phyloP scores from a whole-genome alignment of 257 asterid species.

The Solanum corneliomulleri region DNA sequence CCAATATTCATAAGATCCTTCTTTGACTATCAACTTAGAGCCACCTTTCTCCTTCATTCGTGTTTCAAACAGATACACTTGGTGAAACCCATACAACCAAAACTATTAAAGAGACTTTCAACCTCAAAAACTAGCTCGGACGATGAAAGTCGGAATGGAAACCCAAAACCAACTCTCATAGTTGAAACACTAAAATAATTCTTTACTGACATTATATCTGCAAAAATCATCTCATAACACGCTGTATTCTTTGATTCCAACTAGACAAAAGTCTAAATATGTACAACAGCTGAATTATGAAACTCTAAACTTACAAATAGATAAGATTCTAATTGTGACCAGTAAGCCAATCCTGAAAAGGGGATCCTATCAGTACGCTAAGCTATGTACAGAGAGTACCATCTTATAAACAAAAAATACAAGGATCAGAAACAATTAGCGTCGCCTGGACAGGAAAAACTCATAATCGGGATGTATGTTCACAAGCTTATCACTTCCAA shows the following conservation, averaged over 20 bases:
- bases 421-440: neutral
- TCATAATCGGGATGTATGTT: constrained; percentile 21
- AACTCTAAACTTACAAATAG: neutral
- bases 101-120: neutral
- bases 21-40: neutral
- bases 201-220: neutral
- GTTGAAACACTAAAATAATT: neutral
- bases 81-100: neutral
- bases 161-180: neutral
- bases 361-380: neutral
- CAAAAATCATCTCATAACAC: neutral
- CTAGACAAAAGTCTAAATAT: neutral
- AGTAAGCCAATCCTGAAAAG: neutral
- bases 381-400: neutral
- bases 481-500: neutral
- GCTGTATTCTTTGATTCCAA: neutral
- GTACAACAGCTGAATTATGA: neutral
- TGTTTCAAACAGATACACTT: neutral
- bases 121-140: neutral
- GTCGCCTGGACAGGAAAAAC: constrained; percentile 14
- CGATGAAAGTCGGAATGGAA: neutral
- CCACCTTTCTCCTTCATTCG: neutral
- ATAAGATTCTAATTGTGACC: neutral
- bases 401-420: neutral
- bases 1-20: neutral